Base-by-base conservation (phyloP, 768 basidiomycete species). In the Russula lepida region DNA sequence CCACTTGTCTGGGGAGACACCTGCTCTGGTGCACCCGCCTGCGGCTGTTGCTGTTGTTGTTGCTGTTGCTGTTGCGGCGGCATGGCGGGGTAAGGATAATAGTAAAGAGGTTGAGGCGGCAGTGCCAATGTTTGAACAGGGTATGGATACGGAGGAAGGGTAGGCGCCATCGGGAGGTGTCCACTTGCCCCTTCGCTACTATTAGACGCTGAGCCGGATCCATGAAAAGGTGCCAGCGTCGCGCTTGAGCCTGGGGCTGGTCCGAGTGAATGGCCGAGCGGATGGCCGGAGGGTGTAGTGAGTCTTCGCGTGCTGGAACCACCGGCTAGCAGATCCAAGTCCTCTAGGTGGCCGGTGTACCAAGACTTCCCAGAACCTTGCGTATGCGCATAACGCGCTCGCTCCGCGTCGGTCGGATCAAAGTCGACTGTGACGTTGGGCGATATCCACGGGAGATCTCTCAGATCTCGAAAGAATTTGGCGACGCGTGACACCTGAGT, bases 401-500 rank as follows among this genome's bases (percentile, higher is more conserved):
- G 56, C 8, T 57, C 53, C 12, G 57, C 50, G 9, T 66, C 50
- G 9, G 25, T 54, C 17, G 66, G 64, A 9, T 62, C 56, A 56
- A 58, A 66, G 57, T 65, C 66, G 43, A 56, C 57, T 17, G 66
- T 58, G 15, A 66, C 58, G 30, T 58, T 62, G 1, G 59, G 57
- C 9, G 66, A 50, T 4, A 65, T 54, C 66, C 66, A 66, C 5
- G 66, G 66, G 30, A 66, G 64, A 23, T 59, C 33, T 30, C 51
- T 61, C 48, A 66, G 39, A 17, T 65, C 64, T 6, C 59, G 65
- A 50, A 66, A 59, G 50, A 66, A 66, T 44, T 46, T 60, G 39
- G 47, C 59, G 13, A 66, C 21, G 12, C 66, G 66, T 23, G 64
- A 33, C 39, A 66, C 28, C 46, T 66, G 66, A 6, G 59, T 59